Evolutionary conservation across 75 land plant genomes (phyloP).

Genomic region (Cupressus sempervirens): DNA sequence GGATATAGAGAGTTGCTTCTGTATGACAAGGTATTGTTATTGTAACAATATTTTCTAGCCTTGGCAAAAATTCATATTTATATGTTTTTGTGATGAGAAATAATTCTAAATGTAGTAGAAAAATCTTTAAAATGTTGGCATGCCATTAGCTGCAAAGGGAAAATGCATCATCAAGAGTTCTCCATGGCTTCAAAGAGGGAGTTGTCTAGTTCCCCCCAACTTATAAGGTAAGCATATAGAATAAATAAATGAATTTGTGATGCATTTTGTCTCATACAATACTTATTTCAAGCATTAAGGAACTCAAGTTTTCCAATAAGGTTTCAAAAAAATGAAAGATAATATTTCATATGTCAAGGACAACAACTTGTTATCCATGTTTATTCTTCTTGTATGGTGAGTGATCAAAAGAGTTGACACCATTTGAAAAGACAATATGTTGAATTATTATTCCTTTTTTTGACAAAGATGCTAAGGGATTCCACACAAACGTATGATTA

Average conservation of each 20-base stretch:
- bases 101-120: conserved; percentile 4
- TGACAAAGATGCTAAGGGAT: conserved; percentile 35
- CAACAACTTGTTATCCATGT: background rate
- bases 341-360: background rate
- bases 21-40: conserved; percentile 30
- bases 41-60: background rate
- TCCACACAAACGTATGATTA: conserved; percentile 27
- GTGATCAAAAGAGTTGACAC: too few relatives aligned
- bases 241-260: background rate
- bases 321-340: background rate
- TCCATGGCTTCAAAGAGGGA: conserved; percentile 45
- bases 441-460: background rate
- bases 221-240: conserved; percentile 29
- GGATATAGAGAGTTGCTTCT: conserved; percentile 28
- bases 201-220: conserved; percentile 45
- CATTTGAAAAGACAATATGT: background rate
- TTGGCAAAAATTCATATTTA: background rate
- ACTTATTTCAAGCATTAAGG: background rate
- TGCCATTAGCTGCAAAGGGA: conserved; percentile 33
- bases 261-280: background rate
- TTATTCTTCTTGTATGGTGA: background rate
- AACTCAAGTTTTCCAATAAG: background rate
- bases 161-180: conserved; percentile 22
- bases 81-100: conserved; percentile 1
- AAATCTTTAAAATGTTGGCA: conserved; percentile 2